These are phyloP conservation scores for Microglena sp. DNA, from an alignment of 139 green algal species.

Conservation along the genomic window DNA sequence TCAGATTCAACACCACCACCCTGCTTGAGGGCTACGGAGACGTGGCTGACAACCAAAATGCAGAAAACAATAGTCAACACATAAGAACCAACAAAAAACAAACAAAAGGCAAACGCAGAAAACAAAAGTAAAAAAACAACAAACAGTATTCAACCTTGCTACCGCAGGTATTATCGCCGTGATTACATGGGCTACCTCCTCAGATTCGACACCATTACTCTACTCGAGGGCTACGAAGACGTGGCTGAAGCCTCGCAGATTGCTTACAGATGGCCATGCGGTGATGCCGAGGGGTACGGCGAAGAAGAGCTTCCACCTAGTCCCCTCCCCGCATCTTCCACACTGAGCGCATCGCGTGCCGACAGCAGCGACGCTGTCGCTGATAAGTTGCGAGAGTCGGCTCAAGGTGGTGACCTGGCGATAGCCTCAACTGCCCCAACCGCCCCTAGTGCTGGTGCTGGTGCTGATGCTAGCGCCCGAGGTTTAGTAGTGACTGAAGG, in stretches of 20 bases:
- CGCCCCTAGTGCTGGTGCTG: too few species aligned
- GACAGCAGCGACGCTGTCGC: conserved; percentile 10
- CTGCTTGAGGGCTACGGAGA: conserved; percentile 45
- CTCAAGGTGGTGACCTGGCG: too few species aligned
- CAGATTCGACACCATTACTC: conserved; percentile 32
- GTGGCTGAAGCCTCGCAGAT: conserved; percentile 16
- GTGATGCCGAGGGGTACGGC: neutral
- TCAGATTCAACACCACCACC: conserved; percentile 33
- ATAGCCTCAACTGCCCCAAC: too few species aligned
- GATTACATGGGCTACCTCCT: conserved; percentile 47
- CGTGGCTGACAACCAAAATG: conserved; percentile 24
- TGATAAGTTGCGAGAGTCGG: too few species aligned
- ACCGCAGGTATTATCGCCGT: conserved; percentile 32
- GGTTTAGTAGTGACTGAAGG: too few species aligned
- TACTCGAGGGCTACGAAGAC: conserved; percentile 45
- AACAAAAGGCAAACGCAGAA: too few species aligned
- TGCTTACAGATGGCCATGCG: neutral
- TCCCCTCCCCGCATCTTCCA: neutral
- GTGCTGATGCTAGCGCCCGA: too few species aligned
- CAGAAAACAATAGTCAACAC: too few species aligned
- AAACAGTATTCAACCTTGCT: neutral
- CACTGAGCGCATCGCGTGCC: conserved; percentile 1
- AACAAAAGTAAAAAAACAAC: too few species aligned
- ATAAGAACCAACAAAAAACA: too few species aligned
- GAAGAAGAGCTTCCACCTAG: too few species aligned